Base-by-base conservation (phyloP, 306 rosid genomes). In the Lathyrus sativus region DNA sequence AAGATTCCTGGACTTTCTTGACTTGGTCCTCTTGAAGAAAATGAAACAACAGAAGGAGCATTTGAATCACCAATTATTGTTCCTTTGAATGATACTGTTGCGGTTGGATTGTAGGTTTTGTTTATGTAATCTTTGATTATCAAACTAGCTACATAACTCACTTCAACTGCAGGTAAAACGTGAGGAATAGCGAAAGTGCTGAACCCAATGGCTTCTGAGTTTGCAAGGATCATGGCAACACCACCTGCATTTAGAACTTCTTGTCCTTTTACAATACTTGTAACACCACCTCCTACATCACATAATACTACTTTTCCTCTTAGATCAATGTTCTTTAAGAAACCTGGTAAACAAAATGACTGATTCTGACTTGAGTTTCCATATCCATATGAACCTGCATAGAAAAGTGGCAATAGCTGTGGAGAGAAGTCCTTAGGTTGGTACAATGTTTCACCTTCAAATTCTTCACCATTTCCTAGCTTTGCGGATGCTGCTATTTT, bases 21-120 rank as follows among this genome's bases (percentile, higher is more conserved):
- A 54, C 78, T 85, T 67, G 95, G 95, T n/a, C 95, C 90, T 69
- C 84, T 81, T 0, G 90, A 88, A 58, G 90, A 88, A 54, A 88
- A 88, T 2, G 46, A 67, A 48, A 70, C 73, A 9, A 88, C 80
- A 0, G 57, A 1, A 0, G 84, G 90, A 65, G 90, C 79, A 9
- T 44, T 50, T 22, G 79, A 4, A 11, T 82, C 84, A 1, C 83
- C 87, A 15, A 83, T 83, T 24, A 82, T 22, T 3, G 92, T 87
- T 68, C 87, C 87, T 79, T 81, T 51, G 67, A 76, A 82, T 31
- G 63, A 13, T 43, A 82, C 35, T 44, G 84, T 76, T 22, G 87
- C 80, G 1, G 60, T 72, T 49, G 89, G 83, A 29, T 65, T 3
- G 13, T 33, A 9, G 37, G 77, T 67, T 62, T 80, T 76, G 48